These are phyloP conservation scores for Kingdonia uniflora DNA, from an alignment of 164 flowering plant genomes.

Conservation along the genomic window DNA sequence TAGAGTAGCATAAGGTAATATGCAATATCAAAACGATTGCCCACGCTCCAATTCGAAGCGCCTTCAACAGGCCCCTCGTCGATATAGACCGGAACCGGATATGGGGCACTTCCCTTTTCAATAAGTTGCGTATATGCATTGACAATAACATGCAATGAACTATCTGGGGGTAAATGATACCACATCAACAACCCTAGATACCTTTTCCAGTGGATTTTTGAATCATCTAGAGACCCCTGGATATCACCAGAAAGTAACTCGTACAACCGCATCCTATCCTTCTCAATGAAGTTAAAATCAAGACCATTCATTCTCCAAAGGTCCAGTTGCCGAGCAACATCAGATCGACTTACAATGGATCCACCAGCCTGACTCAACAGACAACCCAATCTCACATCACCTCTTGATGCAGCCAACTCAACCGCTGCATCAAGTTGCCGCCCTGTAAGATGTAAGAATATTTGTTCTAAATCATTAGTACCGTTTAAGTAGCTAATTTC, in stretches of 20 bases:
- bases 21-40: slow-evolving; percentile 57
- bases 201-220: slow-evolving; percentile 83
- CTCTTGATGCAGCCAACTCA: slow-evolving; percentile 71
- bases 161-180: slow-evolving; percentile 76
- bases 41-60: slow-evolving; percentile 21
- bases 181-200: slow-evolving; percentile 89
- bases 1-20: slow-evolving; percentile 95
- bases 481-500: slow-evolving; percentile 64
- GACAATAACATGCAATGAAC: slow-evolving; percentile 49
- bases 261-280: slow-evolving; percentile 58
- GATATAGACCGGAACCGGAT: slow-evolving; percentile 72
- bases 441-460: slow-evolving; percentile 75
- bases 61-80: slow-evolving; percentile 67
- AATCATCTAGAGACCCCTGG: slow-evolving; percentile 44
- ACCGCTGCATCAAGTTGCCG: slow-evolving; percentile 82
- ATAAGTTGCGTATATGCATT: slow-evolving; percentile 63
- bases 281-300: slow-evolving; percentile 83
- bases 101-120: slow-evolving; percentile 59
- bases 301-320: slow-evolving; percentile 77
- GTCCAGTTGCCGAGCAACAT: slow-evolving; percentile 67
- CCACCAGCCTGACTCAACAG: slow-evolving; percentile 95
- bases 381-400: slow-evolving; percentile 93
- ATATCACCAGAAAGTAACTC: slow-evolving; percentile 91
- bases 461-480: slow-evolving; percentile 49
- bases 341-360: slow-evolving; percentile 60